These are phyloP conservation scores for Quercus tomentella DNA, from an alignment of 331 rosid species.

Conservation along the genomic window DNA sequence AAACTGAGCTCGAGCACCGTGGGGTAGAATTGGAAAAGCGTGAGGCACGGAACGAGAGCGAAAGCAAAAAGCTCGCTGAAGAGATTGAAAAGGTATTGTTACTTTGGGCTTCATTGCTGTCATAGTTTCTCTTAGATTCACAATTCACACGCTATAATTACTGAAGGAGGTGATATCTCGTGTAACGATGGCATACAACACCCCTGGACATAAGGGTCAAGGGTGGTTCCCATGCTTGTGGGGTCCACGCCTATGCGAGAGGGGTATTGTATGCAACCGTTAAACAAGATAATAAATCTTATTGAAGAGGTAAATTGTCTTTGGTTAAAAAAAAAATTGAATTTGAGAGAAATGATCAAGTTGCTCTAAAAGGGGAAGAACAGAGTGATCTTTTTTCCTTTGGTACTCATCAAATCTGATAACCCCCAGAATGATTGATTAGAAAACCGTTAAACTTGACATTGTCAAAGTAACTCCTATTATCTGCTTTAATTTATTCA, in stretches of 20 bases:
- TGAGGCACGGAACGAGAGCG: constrained; percentile 71
- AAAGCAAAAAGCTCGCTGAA: constrained; percentile 74
- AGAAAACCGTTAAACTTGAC: not conserved
- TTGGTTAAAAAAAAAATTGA: not conserved
- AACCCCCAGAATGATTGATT: constrained; percentile 11
- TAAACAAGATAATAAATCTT: too few species aligned
- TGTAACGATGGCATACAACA: too few species aligned
- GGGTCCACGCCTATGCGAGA: too few species aligned
- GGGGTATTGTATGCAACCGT: too few species aligned
- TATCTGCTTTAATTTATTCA: not conserved
- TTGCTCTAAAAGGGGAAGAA: constrained; percentile 13
- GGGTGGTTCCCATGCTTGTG: too few species aligned
- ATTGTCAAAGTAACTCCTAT: not conserved
- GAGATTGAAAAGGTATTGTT: constrained; percentile 67
- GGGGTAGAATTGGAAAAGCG: constrained; percentile 84
- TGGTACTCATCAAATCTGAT: constrained; percentile 1
- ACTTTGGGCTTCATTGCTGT: constrained; percentile 21
- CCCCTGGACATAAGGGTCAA: too few species aligned
- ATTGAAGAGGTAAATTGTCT: not conserved
- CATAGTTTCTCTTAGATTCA: constrained; percentile 18
- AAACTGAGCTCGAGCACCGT: constrained; percentile 65
- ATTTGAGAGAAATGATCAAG: not conserved
- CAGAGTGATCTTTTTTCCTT: not conserved
- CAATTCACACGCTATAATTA: constrained; percentile 8
- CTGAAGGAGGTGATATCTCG: not conserved